Percentiles rank a stretch among this genome's conserved stretches.
phyloP scores from a whole-genome alignment of 257 asterid species.

The Avicennia marina region DNA sequence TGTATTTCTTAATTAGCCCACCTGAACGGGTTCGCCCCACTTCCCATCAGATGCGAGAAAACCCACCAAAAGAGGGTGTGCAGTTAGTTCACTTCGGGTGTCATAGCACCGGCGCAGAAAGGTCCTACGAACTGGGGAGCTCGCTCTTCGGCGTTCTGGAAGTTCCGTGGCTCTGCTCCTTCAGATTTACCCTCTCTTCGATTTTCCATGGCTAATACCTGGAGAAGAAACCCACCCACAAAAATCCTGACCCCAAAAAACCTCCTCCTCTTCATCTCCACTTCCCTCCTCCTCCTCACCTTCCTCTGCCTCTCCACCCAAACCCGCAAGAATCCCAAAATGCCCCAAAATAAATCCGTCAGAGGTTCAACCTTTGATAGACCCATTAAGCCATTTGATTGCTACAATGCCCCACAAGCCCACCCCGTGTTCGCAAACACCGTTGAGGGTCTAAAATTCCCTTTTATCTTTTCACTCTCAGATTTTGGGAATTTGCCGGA shows the following conservation, averaged over 20 bases:
- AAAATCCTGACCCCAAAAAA: constrained; percentile 58
- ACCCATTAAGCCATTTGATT: constrained; percentile 62
- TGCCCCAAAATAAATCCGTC: constrained; percentile 22
- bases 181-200: background rate
- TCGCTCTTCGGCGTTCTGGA: too few relatives aligned
- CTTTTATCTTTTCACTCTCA: constrained; percentile 83
- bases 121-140: too few relatives aligned
- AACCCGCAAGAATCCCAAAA: constrained; percentile 35
- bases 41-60: too few relatives aligned
- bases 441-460: constrained; percentile 90
- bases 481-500: constrained; percentile 84
- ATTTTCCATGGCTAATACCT: constrained; percentile 78
- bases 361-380: constrained; percentile 18
- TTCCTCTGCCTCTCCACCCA: constrained; percentile 75
- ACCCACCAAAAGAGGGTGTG: too few relatives aligned
- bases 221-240: constrained; percentile 74
- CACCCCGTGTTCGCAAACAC: constrained; percentile 80
- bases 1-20: too few relatives aligned
- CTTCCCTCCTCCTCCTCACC: constrained; percentile 60
- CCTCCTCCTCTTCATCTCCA: constrained; percentile 67
- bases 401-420: constrained; percentile 76
- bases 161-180: too few relatives aligned
- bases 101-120: too few relatives aligned
- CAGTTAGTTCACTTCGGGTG: too few relatives aligned
- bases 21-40: too few relatives aligned